A percentile compares a stretch with the other conserved stretches of the same genome.
phyloP scores from a whole-genome alignment of 169 alveolate species.

The Eimeria tenella region DNA sequence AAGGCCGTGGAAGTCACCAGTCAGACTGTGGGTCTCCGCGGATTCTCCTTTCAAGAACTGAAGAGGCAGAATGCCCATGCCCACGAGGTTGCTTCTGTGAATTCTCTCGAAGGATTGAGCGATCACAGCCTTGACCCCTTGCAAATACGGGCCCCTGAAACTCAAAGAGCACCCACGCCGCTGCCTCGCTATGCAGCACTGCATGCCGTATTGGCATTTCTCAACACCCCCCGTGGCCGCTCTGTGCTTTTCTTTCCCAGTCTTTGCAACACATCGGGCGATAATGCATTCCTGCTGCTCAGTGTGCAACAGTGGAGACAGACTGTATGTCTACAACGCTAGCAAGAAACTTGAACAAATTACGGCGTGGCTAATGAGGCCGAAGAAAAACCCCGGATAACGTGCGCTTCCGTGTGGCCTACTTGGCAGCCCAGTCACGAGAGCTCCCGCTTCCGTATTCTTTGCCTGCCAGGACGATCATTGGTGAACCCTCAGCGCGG shows the following conservation, averaged over 20 bases:
- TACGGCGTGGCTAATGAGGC: too few relatives aligned
- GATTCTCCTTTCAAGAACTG: slow-evolving; percentile 94
- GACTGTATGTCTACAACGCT: too few relatives aligned
- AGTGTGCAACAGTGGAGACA: too few relatives aligned
- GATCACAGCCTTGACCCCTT: slow-evolving; percentile 95
- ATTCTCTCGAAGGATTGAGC: slow-evolving; percentile 97
- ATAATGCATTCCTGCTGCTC: too few relatives aligned
- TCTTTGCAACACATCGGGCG: too few relatives aligned
- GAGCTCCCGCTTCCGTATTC: slow-evolving; percentile 98
- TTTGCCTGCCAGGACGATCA: slow-evolving; percentile 94
- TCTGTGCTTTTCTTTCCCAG: too few relatives aligned
- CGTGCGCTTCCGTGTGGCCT: neutral
- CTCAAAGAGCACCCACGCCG: neutral
- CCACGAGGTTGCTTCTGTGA: slow-evolving; percentile 96
- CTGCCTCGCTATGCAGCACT: too few relatives aligned
- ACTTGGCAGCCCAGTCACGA: slow-evolving; percentile 99
- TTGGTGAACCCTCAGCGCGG: slow-evolving; percentile 80
- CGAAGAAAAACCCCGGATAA: too few relatives aligned
- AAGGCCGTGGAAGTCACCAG: slow-evolving; percentile 82
- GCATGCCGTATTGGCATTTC: too few relatives aligned
- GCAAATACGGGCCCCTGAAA: slow-evolving; percentile 93
- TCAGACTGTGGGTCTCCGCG: slow-evolving; percentile 93
- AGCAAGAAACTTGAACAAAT: too few relatives aligned
- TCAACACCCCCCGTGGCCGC: too few relatives aligned
- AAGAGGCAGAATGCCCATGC: slow-evolving; percentile 97